Evolutionary conservation across 2,329 filamentous ascomycete genomes (phyloP).

Genomic region (Metarhizium guizhouense): DNA sequence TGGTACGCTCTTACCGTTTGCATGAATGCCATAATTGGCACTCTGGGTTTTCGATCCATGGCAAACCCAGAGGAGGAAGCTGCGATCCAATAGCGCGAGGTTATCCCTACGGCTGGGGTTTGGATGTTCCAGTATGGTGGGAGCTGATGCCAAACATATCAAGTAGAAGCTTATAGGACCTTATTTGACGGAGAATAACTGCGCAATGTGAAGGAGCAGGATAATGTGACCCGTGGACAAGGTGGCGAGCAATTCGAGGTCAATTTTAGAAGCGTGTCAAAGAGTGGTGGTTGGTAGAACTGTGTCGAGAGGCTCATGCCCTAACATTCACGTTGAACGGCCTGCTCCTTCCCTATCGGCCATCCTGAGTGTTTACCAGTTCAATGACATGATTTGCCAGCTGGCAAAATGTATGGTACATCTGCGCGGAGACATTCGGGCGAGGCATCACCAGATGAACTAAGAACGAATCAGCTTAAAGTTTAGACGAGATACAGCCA

Average conservation of each 20-base stretch:
- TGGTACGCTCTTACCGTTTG: slow-evolving; percentile 6
- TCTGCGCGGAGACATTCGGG: not conserved
- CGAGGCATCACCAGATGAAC: not conserved
- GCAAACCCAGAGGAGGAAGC: not conserved
- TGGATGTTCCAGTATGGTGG: not conserved
- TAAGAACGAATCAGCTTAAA: not conserved
- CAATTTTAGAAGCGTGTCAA: not conserved
- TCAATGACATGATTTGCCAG: not conserved
- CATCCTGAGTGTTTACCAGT: not conserved
- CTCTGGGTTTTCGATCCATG: not conserved
- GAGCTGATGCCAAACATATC: not conserved
- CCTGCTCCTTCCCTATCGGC: not conserved
- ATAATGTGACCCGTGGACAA: not conserved
- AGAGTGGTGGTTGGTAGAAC: not conserved
- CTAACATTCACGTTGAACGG: not conserved
- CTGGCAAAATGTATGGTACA: not conserved
- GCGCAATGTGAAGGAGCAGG: not conserved
- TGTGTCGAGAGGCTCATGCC: not conserved
- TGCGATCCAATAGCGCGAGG: not conserved
- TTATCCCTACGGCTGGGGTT: not conserved
- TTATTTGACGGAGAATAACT: not conserved
- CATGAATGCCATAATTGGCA: not conserved
- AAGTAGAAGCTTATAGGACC: not conserved
- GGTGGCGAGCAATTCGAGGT: not conserved
- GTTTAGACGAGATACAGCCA: not conserved